Conservation (phyloP, 345 rosid species). For the Nasturtium officinale region DNA sequence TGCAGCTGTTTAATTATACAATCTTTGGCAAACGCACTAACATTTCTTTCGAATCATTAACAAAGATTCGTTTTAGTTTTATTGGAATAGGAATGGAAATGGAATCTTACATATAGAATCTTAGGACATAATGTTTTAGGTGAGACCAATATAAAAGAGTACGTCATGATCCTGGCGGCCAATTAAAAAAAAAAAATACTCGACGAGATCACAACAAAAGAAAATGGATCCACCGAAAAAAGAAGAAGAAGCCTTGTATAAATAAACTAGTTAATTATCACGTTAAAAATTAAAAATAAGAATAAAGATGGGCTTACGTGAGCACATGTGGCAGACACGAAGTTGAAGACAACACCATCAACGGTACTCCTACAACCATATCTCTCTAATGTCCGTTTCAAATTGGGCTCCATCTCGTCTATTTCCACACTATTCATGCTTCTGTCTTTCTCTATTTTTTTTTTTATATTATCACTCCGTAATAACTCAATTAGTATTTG, state of each 20-base stretch:
- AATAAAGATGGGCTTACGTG: conserved; percentile 38
- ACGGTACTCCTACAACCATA: conserved; percentile 36
- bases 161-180: conserved; percentile 31
- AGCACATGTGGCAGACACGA: conserved; percentile 49
- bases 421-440: conserved; percentile 28
- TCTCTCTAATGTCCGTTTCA: conserved; percentile 34
- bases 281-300: neutral
- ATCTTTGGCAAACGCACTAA: conserved; percentile 33
- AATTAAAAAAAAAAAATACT: neutral
- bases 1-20: conserved; percentile 23
- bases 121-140: conserved; percentile 46
- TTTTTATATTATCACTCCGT: too few species aligned
- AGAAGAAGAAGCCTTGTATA: neutral
- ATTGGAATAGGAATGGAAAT: conserved; percentile 36
- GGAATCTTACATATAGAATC: conserved; percentile 48
- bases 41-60: conserved; percentile 30
- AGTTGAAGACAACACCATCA: conserved; percentile 43
- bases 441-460: conserved; percentile 5
- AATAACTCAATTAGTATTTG: too few species aligned
- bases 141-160: conserved; percentile 44
- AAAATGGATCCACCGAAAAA: conserved; percentile 33
- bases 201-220: conserved; percentile 34
- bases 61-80: conserved; percentile 28
- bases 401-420: conserved; percentile 36
- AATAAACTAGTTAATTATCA: conserved; percentile 13